Base-by-base conservation (phyloP, 805 yeast genomes). In the Isabelozyma gotoi region DNA sequence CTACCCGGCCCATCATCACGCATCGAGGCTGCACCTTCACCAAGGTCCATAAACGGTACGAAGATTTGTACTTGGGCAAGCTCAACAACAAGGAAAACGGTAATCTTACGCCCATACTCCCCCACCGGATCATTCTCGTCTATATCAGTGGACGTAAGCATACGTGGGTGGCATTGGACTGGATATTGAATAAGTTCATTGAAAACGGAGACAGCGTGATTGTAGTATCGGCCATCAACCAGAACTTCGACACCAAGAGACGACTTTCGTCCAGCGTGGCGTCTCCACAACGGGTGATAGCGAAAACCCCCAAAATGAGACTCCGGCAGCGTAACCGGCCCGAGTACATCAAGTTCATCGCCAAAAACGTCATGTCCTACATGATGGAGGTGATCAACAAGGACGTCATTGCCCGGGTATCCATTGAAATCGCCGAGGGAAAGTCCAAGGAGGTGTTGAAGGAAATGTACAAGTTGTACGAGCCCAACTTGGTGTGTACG, bases 131-230 rank as follows among this genome's bases (percentile, higher is more conserved):
- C 1, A 68, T 85, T 4, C 56, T 86, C 57, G 81, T 84, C 20
- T 85, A 85, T 56, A 68, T 87, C 21, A 73, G 82, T 50, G 95
- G 89, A 2, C 67, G 92, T 46, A 73, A 68, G 43, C 92, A 86
- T 65, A 84, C 94, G 0, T 87, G 96, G 96, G 88, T 85, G 8
- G 82, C 89, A 1, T 61, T 87, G 19, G 96, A 87, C 59, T 87
- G 87, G 83, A 67, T 80, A 5, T 62, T 85, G 42, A 71, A 70
- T 38, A 65, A 71, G 34, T 63, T 84, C 10, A 61, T 84, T 3
- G 80, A 77, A 50, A 68, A 81, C 51, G 88, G 89, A 7, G 96
- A 87, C 60, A 74, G 81, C 11, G 62, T 87, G 10, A 78, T 86
- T 3, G 74, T 87, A 6, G 76, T 80, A 5, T 74, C 90, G 1